Conservation (phyloP, 352 stramenopile species). For the Phytophthora fragariae region DNA sequence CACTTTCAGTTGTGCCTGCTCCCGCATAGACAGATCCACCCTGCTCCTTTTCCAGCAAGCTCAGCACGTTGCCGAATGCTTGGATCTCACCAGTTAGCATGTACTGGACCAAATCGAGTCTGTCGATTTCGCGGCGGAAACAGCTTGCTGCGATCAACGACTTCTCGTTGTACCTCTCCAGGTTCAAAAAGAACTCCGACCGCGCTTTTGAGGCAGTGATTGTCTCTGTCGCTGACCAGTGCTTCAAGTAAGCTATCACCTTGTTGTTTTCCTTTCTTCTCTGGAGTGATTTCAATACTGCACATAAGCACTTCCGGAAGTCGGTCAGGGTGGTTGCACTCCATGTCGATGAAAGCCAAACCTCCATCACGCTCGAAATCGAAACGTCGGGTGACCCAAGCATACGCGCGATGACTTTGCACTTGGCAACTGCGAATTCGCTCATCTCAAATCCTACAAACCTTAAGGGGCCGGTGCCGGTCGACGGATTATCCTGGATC, state of each 20-base stretch:
- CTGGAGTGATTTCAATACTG: conserved; percentile 1
- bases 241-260: neutral
- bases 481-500: conserved; percentile 7
- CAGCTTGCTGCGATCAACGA: neutral
- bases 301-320: conserved; percentile 1
- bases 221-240: conserved; percentile 2
- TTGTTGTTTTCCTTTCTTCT: conserved; percentile 1
- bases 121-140: conserved; percentile 10
- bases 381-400: conserved; percentile 11
- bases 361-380: neutral
- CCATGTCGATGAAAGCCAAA: conserved; percentile 12
- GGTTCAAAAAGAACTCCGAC: conserved; percentile 13
- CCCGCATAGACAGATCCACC: neutral
- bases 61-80: neutral
- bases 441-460: conserved; percentile 35
- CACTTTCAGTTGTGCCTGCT: neutral
- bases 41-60: neutral
- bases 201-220: conserved; percentile 4
- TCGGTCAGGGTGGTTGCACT: neutral
- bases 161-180: conserved; percentile 13
- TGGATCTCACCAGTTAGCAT: conserved; percentile 11
- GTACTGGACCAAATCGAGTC: conserved; percentile 6
- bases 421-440: conserved; percentile 30
- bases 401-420: conserved; percentile 23
- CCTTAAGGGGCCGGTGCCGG: neutral